Percentiles rank a stretch among this genome's conserved stretches.
phyloP scores from a whole-genome alignment of 768 basidiomycete genomes.

The Fomitopsis pulvina region DNA sequence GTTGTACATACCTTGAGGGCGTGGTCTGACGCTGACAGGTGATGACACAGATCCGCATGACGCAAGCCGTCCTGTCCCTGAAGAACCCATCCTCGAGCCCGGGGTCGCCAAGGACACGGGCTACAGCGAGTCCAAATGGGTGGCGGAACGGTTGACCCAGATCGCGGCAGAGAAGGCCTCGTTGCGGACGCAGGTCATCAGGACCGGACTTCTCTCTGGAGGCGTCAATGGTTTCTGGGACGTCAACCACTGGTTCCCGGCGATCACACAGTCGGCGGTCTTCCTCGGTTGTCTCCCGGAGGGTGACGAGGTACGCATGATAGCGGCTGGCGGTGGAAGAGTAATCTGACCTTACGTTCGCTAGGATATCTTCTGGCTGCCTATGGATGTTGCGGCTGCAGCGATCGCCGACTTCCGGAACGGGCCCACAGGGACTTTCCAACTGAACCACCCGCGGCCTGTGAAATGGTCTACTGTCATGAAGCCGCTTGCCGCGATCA shows the following conservation, averaged over 20 bases:
- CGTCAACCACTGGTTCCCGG: slow-evolving; percentile 37
- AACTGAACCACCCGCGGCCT: too few species aligned
- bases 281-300: slow-evolving; percentile 4
- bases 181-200: slow-evolving; percentile 24
- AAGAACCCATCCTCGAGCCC: neutral
- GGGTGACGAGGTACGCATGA: neutral
- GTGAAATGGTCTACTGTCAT: too few species aligned
- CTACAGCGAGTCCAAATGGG: too few species aligned
- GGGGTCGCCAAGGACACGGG: too few species aligned
- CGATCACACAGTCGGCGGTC: slow-evolving; percentile 22
- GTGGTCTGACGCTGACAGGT: neutral
- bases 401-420: slow-evolving; percentile 25
- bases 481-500: too few species aligned
- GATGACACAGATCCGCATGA: too few species aligned
- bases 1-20: neutral
- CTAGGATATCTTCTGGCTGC: slow-evolving; percentile 37
- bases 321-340: neutral
- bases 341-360: neutral
- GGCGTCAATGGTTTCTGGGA: slow-evolving; percentile 36
- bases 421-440: slow-evolving; percentile 19
- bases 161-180: slow-evolving; percentile 23
- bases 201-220: slow-evolving; percentile 39
- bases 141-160: slow-evolving; percentile 31
- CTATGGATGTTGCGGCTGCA: slow-evolving; percentile 32
- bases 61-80: neutral